Percentiles rank a stretch among this genome's conserved stretches.
phyloP scores from a whole-genome alignment of 805 yeast genomes.

The Candida maris region DNA sequence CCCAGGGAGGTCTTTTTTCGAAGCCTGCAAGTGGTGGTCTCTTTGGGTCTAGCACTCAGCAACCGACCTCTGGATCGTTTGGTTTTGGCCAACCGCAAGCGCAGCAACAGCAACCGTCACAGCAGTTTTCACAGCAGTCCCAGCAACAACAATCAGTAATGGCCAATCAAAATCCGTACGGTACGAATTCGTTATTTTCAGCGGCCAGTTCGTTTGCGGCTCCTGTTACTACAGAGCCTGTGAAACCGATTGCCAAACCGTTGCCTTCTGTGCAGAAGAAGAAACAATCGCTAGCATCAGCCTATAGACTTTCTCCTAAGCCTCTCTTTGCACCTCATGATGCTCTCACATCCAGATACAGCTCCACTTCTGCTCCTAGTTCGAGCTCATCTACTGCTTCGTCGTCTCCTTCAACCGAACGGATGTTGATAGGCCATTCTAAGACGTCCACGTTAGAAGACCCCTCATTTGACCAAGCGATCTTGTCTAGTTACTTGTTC shows the following conservation, averaged over 20 bases:
- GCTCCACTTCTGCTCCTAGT: conserved; percentile 20
- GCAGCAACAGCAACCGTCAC: conserved; percentile 22
- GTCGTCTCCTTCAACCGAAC: conserved; percentile 19
- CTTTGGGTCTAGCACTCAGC: conserved; percentile 34
- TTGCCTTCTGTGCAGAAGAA: conserved; percentile 47
- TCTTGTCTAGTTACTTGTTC: conserved; percentile 26
- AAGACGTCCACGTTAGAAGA: neutral
- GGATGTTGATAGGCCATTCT: conserved; percentile 19
- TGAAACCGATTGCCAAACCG: conserved; percentile 51
- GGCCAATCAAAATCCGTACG: conserved; percentile 66
- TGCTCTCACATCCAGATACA: conserved; percentile 18
- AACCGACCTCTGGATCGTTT: conserved; percentile 2
- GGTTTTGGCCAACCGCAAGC: conserved; percentile 12
- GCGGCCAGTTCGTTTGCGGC: conserved; percentile 33
- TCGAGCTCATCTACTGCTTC: conserved; percentile 22
- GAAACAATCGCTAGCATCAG: conserved; percentile 54
- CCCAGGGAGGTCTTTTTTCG: conserved; percentile 12
- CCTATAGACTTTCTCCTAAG: conserved; percentile 63
- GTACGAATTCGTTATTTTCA: conserved; percentile 65
- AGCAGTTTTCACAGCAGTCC: conserved; percentile 6
- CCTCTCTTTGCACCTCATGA: conserved; percentile 43
- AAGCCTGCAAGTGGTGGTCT: conserved; percentile 37
- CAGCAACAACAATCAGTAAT: conserved; percentile 27
- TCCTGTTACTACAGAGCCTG: conserved; percentile 40
- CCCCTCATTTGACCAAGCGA: conserved; percentile 1